Base-by-base conservation (phyloP, 139 green algal genomes). In the Mychonastes homosphaera region DNA sequence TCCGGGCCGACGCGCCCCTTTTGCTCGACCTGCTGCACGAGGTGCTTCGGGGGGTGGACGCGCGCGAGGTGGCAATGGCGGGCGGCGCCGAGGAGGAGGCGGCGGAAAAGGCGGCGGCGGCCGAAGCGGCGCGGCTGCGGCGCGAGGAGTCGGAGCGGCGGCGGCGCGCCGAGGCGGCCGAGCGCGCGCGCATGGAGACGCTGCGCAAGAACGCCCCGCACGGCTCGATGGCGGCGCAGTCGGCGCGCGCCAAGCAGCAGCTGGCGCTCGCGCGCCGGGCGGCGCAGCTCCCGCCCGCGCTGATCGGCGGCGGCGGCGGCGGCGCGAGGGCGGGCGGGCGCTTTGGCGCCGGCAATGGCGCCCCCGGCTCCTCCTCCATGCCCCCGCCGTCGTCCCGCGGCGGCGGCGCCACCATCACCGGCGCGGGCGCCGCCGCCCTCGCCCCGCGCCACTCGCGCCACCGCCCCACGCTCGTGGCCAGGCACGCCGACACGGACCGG, bases 1-100 rank as follows among this genome's bases (percentile, higher is more conserved):
- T 89, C 64, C 71, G 62, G 13, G 35, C 30, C 6, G 81, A 94
- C 48, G 70, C 72, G 15, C 45, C 73, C 5, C 62, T 91, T 40
- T 64, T 95, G 46, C 67, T 94, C 35, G 74, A 93, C 59, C 71
- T 88, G 29, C 67, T 90, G 58, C 26, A 70, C 15, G 54, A 76
- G 40, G 49, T 89, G 39, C 74, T 79, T 28, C 34, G 26, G 7
- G 65, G 45, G 0, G 26, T 56, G 77, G 33, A 50, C 65, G 23
- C 26, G 58, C 13, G 35, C 6, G 15, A 28, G 8, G 28, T 52
- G 29, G 33, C 18, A 26, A 26, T 33, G 0, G n/a, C 35, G 48
- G 23, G 48, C 6, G 26, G 45, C 23, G 63, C 40, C 16, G 45
- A 70, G 27, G 10, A 12, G 50, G 63, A 30, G 2, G 9, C 48